Base-by-base conservation (phyloP, 2,329 filamentous ascomycete genomes). In the Claviceps fusiformis region DNA sequence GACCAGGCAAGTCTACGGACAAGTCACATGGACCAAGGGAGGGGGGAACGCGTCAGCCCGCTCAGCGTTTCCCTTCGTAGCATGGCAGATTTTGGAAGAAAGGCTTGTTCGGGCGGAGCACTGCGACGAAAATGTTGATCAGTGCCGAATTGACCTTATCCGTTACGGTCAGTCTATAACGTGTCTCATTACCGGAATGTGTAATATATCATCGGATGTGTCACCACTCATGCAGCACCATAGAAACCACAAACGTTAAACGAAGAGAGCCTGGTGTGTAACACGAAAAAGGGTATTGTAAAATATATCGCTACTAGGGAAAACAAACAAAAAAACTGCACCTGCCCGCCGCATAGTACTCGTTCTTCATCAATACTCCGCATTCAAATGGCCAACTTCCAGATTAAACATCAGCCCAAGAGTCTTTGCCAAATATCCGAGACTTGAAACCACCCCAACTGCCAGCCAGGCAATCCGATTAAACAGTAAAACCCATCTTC, bases 321-420 rank as follows among this genome's bases (percentile, higher is more conserved):
- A 54, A 50, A 33, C 11, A 24, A 24, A 24, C 24, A 24, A 24
- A 24, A 24, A 24, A 24, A 17, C 27, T 37, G 17, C 39, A 46
- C 46, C 41, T 19, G n/a, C 53, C 53, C 53, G 24, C 53, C 39
- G 31, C 52, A 43, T 52, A 19, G 43, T 44, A 48, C 52, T 52
- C 55, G 17, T 54, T 49, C 19, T 52, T 56, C 37, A 52, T 54
- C 48, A 51, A 54, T 54, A 54, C 52, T 9, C 13, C 27, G 48
- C 47, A 56, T 56, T 43, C 52, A 56, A 52, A 52, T 52, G 52
- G 52, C 41, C 49, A 52, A 44, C 17, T 48, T 47, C 47, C 52
- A 46, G 27, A 54, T 52, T 35, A 41, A 10, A 33, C n/a, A 35
- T 43, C 35, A n/a, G 29, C 31, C 41, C 51, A 48, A 43, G 48